Evolutionary conservation across 805 yeast genomes (phyloP), one percentile per base, ranked within the genome.

Genomic region (Pichia ethanolica): DNA sequence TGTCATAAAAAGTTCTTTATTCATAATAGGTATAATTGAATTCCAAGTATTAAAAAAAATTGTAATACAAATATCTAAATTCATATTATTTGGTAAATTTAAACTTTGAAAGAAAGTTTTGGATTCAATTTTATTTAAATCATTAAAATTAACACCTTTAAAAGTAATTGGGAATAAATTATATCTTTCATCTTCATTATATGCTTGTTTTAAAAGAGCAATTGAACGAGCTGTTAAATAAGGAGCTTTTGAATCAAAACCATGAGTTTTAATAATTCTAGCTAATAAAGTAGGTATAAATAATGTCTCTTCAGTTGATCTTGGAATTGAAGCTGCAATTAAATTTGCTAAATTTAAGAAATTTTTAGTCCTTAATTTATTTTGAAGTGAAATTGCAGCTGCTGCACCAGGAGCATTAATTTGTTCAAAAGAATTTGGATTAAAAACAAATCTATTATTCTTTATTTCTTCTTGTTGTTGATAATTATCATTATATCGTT

Each of bases 31-130:
- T 26, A 83, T 70, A 5, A 79, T 66, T 28, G 77, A 72, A 32
- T 86, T 83, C 95, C 96, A 89, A 50, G 84, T 83, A 53, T 79
- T 81, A 66, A 88, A 89, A 61, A 77, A 89, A 4, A 79, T 62
- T 0, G 84, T 74, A 20, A 86, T 74, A 33, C 86, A 72, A 28
- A 81, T 80, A 63, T 89, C 96, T 49, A 87, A 63, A 50, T 80
- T 79, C 27, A 79, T 62, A 48, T 83, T 73, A 26, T 82, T 70
- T 4, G 79, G 79, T 28, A 80, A 56, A 45, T 66, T 68, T 35
- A 74, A 57, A 44, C 60, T 64, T 44, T 65, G 66, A 49, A 81
- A 71, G 59, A 81, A 79, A 42, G 66, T 57, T 25, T 63, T 58
- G 0, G 82, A 75, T 37, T 79, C 81, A 4, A 67, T 42, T 46